Evolutionary conservation across 2,329 filamentous ascomycete genomes (phyloP), one percentile per base, ranked within the genome.

Genomic region (Aspergillus pseudotamarii): DNA sequence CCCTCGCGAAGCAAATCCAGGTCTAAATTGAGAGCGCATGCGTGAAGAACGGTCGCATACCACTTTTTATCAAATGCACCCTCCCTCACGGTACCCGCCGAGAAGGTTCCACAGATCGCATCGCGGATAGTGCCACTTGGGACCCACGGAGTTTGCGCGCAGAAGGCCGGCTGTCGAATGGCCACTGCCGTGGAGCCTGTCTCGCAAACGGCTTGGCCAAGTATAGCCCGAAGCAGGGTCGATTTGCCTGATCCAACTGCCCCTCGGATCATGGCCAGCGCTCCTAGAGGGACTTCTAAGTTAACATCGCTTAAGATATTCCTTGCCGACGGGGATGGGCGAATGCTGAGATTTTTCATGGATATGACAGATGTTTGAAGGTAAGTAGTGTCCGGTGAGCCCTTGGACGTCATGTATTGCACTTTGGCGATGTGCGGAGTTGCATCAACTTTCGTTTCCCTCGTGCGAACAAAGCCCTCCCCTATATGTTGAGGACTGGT

Each of bases 81-180:
- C 23, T 50, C 9, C 34, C 4, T 14, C 12, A 36, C 4, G 34
- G 34, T 4, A 1, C 34, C 12, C 5, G 12, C 34, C 34, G 34
- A 14, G 34, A 36, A 36, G 12, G 12, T 14, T 36, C 34, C 34
- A 14, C 34, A 36, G 34, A 36, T 36, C 12, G 12, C 12, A 36
- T 36, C 86, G 64, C 87, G 87, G 9, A 96, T 85, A 1, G 89
- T 92, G 0, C 91, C 85, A 72, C 95, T 96, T 73, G 94, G 92
- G 57, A 96, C 94, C 92, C 92, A 96, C 0, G 92, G 91, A 70
- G 93, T 94, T 74, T 96, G 93, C 0, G 92, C 92, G 65, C 92
- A 96, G 70, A 57, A 66, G n/a, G 66, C 62, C 1, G 5, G 34
- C 34, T 36, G 34, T 36, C 12, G 34, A 36, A 6, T 16, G 1